Evolutionary conservation across 2,329 filamentous ascomycete species (phyloP).

Genomic region (Diaporthe nobilis): DNA sequence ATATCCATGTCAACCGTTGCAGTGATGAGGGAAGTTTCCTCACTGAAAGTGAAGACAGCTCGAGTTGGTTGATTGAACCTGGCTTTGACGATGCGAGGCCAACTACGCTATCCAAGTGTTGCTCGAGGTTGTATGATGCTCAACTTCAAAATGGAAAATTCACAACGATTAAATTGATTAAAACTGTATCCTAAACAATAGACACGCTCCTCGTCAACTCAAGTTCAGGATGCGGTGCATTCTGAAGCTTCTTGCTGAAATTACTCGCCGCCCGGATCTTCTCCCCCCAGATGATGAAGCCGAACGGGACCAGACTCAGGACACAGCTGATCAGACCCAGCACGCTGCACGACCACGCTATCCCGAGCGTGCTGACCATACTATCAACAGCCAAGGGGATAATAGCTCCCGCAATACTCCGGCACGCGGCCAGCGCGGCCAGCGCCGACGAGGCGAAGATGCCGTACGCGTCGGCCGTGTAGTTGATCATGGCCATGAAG

Average conservation of each 20-base stretch:
- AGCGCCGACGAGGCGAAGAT: conserved; percentile 49
- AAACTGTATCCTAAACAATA: conserved; percentile 32
- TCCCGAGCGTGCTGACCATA: conserved; percentile 47
- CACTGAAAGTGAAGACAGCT: not conserved
- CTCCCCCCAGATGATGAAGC: conserved; percentile 61
- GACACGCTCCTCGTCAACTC: conserved; percentile 45
- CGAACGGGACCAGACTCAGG: conserved; percentile 64
- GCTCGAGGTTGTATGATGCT: not conserved
- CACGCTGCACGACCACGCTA: conserved; percentile 59
- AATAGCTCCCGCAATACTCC: conserved; percentile 46
- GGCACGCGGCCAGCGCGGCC: conserved; percentile 46
- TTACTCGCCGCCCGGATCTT: conserved; percentile 60
- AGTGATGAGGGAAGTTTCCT: not conserved
- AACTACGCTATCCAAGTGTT: not conserved
- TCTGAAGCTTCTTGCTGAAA: conserved; percentile 62
- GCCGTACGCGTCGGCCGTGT: conserved; percentile 47
- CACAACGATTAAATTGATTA: not conserved
- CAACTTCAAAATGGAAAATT: not conserved
- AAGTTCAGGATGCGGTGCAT: conserved; percentile 47
- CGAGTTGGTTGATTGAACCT: not conserved
- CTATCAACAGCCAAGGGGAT: conserved; percentile 47
- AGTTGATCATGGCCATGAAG: conserved; percentile 49
- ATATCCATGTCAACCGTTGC: not conserved
- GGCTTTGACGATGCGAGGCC: not conserved
- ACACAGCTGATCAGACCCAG: conserved; percentile 62